Evolutionary conservation across 768 basidiomycete genomes (phyloP).

Genomic region (Trametopsis cervina): DNA sequence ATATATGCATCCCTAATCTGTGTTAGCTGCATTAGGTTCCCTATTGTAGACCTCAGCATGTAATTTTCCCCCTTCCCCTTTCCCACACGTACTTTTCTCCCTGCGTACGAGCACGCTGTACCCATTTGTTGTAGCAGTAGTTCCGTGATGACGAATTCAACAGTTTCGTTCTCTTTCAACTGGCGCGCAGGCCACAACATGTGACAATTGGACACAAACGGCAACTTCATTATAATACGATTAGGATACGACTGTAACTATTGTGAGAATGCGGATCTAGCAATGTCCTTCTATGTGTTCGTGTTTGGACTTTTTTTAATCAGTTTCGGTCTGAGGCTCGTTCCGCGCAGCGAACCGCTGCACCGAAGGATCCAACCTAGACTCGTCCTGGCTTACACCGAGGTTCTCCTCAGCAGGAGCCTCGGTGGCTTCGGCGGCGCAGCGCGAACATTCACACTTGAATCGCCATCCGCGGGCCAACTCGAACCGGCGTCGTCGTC

Average conservation of each 20-base stretch:
- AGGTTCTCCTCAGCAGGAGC: constrained; percentile 23
- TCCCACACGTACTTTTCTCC: no score
- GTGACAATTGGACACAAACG: no score
- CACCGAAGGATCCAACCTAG: constrained; percentile 35
- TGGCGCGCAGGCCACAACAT: no score
- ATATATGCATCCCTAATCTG: background rate
- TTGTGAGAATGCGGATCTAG: no score
- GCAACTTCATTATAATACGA: no score
- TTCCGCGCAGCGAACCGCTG: constrained; percentile 12
- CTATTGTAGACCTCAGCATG: background rate
- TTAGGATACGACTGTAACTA: no score
- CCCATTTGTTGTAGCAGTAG: background rate
- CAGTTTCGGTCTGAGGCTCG: no score
- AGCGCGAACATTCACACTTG: constrained; percentile 65
- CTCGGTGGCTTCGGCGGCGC: constrained; percentile 41
- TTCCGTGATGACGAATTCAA: no score
- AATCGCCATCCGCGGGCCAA: constrained; percentile 80
- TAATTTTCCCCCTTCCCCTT: no score
- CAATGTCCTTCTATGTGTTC: no score
- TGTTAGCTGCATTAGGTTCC: background rate
- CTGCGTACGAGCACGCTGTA: background rate
- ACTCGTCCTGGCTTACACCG: constrained; percentile 42
- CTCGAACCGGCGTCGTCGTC: constrained; percentile 62
- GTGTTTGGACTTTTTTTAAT: no score
- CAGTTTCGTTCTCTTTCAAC: no score